Percentiles rank a stretch among this genome's conserved stretches.
phyloP scores from a whole-genome alignment of 768 basidiomycete genomes.

The Rhizopogon roseolus region DNA sequence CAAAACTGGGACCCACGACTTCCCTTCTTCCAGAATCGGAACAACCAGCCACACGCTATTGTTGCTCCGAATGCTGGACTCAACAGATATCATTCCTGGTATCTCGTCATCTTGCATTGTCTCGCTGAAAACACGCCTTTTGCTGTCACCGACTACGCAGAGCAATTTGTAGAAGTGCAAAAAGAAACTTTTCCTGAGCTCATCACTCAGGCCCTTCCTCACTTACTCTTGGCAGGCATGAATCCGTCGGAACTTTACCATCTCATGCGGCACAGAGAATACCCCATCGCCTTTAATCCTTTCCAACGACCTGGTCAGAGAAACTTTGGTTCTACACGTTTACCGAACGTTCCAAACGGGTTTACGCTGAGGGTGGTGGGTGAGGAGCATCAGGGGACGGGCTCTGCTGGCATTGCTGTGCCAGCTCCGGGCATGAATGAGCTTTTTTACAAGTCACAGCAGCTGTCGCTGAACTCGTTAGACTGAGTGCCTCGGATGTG shows the following conservation, averaged over 20 bases:
- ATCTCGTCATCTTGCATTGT: slow-evolving; percentile 28
- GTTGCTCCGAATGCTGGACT: slow-evolving; percentile 38
- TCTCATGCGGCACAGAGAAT: slow-evolving; percentile 21
- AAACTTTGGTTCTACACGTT: slow-evolving; percentile 16
- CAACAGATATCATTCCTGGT: slow-evolving; percentile 32
- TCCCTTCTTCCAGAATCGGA: slow-evolving; percentile 6
- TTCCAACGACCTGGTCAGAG: slow-evolving; percentile 30
- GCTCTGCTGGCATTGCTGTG: not conserved
- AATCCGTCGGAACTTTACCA: slow-evolving; percentile 15
- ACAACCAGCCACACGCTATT: slow-evolving; percentile 34
- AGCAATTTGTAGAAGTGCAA: slow-evolving; percentile 30
- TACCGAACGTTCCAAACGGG: slow-evolving; percentile 28
- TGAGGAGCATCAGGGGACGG: slow-evolving; percentile 5
- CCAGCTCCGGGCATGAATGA: slow-evolving; percentile 4
- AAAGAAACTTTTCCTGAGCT: slow-evolving; percentile 25
- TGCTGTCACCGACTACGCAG: slow-evolving; percentile 32
- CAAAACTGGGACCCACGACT: slow-evolving; percentile 23
- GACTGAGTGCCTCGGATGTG: slow-evolving; percentile 13
- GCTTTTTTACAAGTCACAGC: slow-evolving; percentile 10
- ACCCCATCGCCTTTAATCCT: slow-evolving; percentile 26
- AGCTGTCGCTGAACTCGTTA: slow-evolving; percentile 21
- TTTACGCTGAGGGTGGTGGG: slow-evolving; percentile 25
- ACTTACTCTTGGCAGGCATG: slow-evolving; percentile 14
- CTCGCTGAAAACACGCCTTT: slow-evolving; percentile 24
- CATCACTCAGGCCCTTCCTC: slow-evolving; percentile 19